These are phyloP conservation scores for Diaporthe longicolla DNA, from an alignment of 2,329 filamentous ascomycete species.

Conservation along the genomic window DNA sequence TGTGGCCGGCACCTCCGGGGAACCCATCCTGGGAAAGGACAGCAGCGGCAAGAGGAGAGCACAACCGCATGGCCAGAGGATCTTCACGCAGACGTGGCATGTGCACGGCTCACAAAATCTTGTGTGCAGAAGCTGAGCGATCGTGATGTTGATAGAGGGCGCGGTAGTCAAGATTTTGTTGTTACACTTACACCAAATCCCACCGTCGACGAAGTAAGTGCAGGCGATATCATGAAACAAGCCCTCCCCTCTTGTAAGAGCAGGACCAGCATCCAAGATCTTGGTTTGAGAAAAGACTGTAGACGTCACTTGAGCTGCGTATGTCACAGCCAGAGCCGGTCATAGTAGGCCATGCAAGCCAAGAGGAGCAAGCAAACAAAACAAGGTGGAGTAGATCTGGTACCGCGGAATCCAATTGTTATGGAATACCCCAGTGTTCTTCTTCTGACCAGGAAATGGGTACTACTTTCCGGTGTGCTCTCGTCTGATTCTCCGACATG, in stretches of 20 bases:
- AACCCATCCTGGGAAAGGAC: not conserved
- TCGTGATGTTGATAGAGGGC: not conserved
- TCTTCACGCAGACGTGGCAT: conserved; percentile 15
- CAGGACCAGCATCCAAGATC: not conserved
- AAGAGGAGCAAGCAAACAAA: conserved; percentile 37
- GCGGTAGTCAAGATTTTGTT: not conserved
- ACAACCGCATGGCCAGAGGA: not conserved
- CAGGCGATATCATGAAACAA: not conserved
- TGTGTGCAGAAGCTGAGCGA: not conserved
- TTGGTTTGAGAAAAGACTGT: not conserved
- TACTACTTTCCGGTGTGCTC: not conserved
- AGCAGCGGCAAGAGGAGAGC: not conserved
- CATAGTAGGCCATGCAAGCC: conserved; percentile 28
- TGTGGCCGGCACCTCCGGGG: not conserved
- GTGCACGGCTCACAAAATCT: not conserved
- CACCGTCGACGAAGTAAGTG: not conserved
- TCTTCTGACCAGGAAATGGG: not conserved
- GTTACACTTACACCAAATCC: not conserved
- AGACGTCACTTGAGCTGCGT: conserved; percentile 16
- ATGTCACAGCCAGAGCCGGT: not conserved
- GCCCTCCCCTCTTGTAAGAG: not conserved
- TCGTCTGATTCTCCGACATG: too few relatives aligned
- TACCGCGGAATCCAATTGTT: not conserved
- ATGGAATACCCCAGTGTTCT: not conserved
- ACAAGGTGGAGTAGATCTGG: not conserved